Evolutionary conservation across 495 filamentous ascomycete genomes (phyloP), one percentile per base, ranked within the genome.

Genomic region (Hypoxylon fuscum): DNA sequence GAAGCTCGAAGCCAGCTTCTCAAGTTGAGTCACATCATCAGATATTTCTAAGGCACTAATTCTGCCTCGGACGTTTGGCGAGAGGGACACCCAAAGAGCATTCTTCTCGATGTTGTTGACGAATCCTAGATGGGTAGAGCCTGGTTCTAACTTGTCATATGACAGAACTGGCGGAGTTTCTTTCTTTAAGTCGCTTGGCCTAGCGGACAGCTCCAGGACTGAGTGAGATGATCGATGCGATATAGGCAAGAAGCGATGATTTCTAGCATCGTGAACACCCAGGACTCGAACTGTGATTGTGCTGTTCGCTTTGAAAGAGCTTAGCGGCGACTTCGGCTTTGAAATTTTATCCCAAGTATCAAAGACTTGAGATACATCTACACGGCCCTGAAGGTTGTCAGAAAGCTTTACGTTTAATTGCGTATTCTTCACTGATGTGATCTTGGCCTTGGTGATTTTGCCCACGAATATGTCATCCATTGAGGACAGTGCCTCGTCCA

Each of bases 351-450:
- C 90, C 87, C 89, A 96, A 2, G 80, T 80, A 70, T 97, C 90
- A 68, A 93, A 98, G 29, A 93, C 69, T 66, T 97, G 91, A 9
- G 94, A 95, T 0, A 94, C 83, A 68, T 96, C 92, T 42, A 98
- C 87, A 17, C 95, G 90, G 17, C 94, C 95, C 71, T 94, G 91
- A 31, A 97, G 80, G 67, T 92, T 93, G 68, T 96, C 92, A 37
- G 92, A 91, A 53, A 98, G 81, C 56, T 88, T 85, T 15, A 98
- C 91, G 64, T 97, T 97, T 48, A 98, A 76, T 68, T 98, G 95
- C 0, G 93, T 97, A 25, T 86, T 86, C 72, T 95, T 96, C 60
- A 96, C 74, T 7, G 91, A 90, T 35, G 79, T 80, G 37, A 98
- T 85, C 54, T 82, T 87, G 29, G 89, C 95, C 73, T 93, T 91